A percentile compares a stretch with the other conserved stretches of the same genome.
phyloP scores from a whole-genome alignment of 495 filamentous ascomycete genomes.

The Recurvomyces mirabilis region DNA sequence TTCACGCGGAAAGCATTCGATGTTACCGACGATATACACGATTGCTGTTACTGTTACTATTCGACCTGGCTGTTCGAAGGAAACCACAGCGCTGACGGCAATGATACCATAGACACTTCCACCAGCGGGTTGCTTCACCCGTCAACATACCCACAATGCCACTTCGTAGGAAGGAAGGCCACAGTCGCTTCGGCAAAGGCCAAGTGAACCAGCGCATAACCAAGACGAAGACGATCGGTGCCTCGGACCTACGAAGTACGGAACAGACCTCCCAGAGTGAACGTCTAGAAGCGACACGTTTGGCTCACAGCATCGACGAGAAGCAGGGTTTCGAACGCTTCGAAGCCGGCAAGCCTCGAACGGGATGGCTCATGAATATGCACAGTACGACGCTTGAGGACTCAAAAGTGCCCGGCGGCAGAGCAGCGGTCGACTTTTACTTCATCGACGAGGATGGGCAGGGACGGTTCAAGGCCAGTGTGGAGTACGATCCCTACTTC shows the following conservation, averaged over 20 bases:
- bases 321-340: conserved; percentile 85
- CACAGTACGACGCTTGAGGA: conserved; percentile 82
- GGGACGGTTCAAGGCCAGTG: conserved; percentile 86
- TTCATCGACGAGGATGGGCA: conserved; percentile 84
- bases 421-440: conserved; percentile 90
- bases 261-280: conserved; percentile 81
- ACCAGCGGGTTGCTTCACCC: not conserved
- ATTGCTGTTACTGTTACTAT: not conserved
- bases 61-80: not conserved
- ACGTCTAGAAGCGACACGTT: conserved; percentile 68
- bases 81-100: not conserved
- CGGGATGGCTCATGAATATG: conserved; percentile 93
- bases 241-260: conserved; percentile 56
- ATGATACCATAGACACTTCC: not conserved
- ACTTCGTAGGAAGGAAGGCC: conserved; percentile 16
- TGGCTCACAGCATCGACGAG: conserved; percentile 89
- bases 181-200: conserved; percentile 27
- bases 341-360: conserved; percentile 72
- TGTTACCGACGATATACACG: too few species aligned
- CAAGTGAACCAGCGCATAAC: conserved; percentile 39
- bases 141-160: conserved; percentile 11
- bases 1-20: too few species aligned
- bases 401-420: conserved; percentile 64
- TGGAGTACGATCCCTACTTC: conserved; percentile 96
- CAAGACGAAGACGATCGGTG: conserved; percentile 64